phyloP scores from a whole-genome alignment of 805 yeast genomes.

The Ogataea paraovalis region DNA sequence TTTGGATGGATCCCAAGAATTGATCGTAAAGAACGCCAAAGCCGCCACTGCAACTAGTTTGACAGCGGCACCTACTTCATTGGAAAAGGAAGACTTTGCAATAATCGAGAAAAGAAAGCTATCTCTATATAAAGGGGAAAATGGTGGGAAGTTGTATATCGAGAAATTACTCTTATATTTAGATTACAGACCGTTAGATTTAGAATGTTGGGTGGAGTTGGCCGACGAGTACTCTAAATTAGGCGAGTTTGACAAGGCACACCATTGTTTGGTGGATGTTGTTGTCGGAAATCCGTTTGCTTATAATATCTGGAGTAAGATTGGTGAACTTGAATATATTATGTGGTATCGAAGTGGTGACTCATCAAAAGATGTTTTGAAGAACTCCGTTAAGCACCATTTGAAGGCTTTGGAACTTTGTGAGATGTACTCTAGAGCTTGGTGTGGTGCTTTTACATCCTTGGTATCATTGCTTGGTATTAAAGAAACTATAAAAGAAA shows the following conservation, averaged over 20 bases:
- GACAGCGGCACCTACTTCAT: constrained; percentile 22
- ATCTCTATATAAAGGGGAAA: constrained; percentile 21
- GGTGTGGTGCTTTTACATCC: constrained; percentile 27
- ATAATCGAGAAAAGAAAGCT: constrained; percentile 18
- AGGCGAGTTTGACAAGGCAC: constrained; percentile 66
- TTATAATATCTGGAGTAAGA: constrained; percentile 56
- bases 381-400: constrained; percentile 41
- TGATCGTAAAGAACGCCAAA: constrained; percentile 15
- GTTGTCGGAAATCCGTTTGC: constrained; percentile 66
- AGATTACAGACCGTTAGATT: constrained; percentile 68
- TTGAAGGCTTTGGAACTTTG: constrained; percentile 75
- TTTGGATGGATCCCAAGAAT: constrained; percentile 20
- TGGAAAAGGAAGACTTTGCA: constrained; percentile 21
- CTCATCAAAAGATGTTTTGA: constrained; percentile 9
- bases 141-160: constrained; percentile 42
- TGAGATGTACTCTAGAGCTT: constrained; percentile 62
- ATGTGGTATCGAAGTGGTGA: constrained; percentile 6
- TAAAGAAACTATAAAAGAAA: constrained; percentile 1
- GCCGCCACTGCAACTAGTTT: constrained; percentile 19
- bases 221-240: constrained; percentile 55
- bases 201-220: constrained; percentile 74
- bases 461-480: constrained; percentile 4
- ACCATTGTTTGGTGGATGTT: constrained; percentile 67
- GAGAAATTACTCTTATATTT: constrained; percentile 50
- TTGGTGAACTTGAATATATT: constrained; percentile 49